Conservation (phyloP, 495 filamentous ascomycete species). For the Oleoguttula mirabilis region DNA sequence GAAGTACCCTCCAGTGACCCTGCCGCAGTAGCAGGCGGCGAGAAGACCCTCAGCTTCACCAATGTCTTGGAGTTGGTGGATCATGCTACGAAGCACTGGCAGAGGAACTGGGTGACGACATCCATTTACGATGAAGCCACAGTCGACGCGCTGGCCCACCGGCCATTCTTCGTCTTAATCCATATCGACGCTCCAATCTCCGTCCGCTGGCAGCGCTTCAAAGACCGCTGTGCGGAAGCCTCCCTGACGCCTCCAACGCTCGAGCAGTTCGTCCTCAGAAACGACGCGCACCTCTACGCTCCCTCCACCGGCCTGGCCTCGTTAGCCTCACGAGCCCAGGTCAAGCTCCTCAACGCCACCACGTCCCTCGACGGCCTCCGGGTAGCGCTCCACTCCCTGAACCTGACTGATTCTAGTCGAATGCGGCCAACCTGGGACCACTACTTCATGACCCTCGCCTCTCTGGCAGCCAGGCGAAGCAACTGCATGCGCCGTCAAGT, state of each 20-base stretch:
- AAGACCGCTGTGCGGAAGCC: constrained; percentile 33
- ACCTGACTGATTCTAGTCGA: constrained; percentile 65
- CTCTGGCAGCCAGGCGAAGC: constrained; percentile 75
- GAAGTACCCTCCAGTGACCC: constrained; percentile 14
- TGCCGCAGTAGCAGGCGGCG: constrained; percentile 8
- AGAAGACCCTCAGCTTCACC: constrained; percentile 38
- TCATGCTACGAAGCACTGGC: constrained; percentile 77
- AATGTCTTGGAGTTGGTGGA: constrained; percentile 55
- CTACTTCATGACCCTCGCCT: constrained; percentile 94
- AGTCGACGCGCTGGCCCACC: constrained; percentile 57
- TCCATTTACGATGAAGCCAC: constrained; percentile 57
- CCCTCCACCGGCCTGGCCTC: constrained; percentile 50
- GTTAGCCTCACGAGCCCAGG: constrained; percentile 64
- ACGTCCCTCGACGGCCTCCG: constrained; percentile 57
- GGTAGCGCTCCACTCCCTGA: constrained; percentile 50
- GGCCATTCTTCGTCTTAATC: constrained; percentile 87
- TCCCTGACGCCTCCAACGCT: constrained; percentile 43
- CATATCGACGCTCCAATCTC: constrained; percentile 82
- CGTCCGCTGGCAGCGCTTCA: constrained; percentile 67
- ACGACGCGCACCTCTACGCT: constrained; percentile 68
- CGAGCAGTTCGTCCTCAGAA: constrained; percentile 63
- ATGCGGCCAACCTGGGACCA: constrained; percentile 90
- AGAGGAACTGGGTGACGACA: constrained; percentile 68
- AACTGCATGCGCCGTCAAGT: constrained; percentile 98
- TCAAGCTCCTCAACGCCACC: constrained; percentile 76